These are phyloP conservation scores for Lactifluus hygrophoroides DNA, from an alignment of 768 basidiomycete genomes.

Conservation along the genomic window DNA sequence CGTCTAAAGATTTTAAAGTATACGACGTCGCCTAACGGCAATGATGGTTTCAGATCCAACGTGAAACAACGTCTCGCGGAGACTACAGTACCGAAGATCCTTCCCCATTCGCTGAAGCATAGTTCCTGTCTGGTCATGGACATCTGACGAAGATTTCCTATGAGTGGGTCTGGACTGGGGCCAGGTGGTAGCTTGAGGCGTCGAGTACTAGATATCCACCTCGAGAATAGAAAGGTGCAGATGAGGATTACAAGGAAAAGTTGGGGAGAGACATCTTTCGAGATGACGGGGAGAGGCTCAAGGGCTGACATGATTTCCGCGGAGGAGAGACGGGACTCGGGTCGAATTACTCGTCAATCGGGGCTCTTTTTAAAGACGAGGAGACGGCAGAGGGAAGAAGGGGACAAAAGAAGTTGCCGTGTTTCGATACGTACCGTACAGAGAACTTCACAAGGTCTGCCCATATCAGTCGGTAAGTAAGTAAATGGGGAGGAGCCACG, in stretches of 20 bases:
- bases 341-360: no score
- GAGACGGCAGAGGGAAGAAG: no score
- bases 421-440: not conserved
- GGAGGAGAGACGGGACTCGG: not conserved
- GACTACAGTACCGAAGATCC: constrained; percentile 24
- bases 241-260: not conserved
- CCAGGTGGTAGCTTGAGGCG: constrained; percentile 25
- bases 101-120: constrained; percentile 25
- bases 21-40: constrained; percentile 27
- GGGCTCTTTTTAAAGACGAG: constrained; percentile 7
- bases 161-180: constrained; percentile 25
- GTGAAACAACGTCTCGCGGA: not conserved
- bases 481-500: not conserved
- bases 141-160: constrained; percentile 28
- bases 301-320: not conserved
- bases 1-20: constrained; percentile 26
- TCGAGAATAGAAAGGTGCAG: constrained; percentile 17
- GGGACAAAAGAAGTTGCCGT: not conserved
- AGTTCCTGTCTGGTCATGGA: constrained; percentile 22
- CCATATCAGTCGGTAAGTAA: not conserved
- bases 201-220: constrained; percentile 14
- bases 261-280: not conserved
- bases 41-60: not conserved
- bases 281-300: not conserved
- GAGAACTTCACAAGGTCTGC: not conserved